Evolutionary conservation across 176 grass and related monocot genomes (phyloP), one percentile per base, ranked within the genome.

Genomic region (Coix lacrymajobi): DNA sequence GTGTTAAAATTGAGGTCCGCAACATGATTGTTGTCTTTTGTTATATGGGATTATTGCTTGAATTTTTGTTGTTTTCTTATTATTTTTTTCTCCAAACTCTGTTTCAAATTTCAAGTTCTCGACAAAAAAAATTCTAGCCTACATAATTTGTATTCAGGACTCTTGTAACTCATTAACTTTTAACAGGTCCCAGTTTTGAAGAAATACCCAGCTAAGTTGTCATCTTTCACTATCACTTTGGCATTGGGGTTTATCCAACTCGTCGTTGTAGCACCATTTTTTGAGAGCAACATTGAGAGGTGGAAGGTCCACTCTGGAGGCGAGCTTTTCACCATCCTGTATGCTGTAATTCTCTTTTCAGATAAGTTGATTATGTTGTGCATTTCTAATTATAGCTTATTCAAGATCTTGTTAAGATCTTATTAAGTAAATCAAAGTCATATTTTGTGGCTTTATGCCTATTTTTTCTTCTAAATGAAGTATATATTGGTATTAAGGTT

Each of bases 321-420:
- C 58, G 88, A 90, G 75, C 82, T 94, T 31, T 63, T 94, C 76
- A 91, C 83, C 19, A 81, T 94, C 81, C 46, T 94, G 11, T 94
- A 94, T 62, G 86, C 86, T 58, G 88, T 94, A 94, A 90, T 69
- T 49, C 8, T 67, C 49, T 69, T 43, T 65, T 20, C 1, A 0
- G 13, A 30, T 15, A 5, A 46, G 39, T 44, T 64, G 3, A 31
- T 15, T 40, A 61, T 51, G 65, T 40, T 75, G 15, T 39, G 7
- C 45, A 32, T 71, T 41, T 0, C 33, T 24, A 34, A n/a, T 67
- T 38, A 39, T 38, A 68, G 38, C 33, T 13, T 68, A 39, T 40
- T 68, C 11, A 69, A 69, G 66, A 40, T 69, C 6, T 24, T 36
- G 33, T 22, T 13, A 36, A 10, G 17, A 20, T 38, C 10, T 12